Base-by-base conservation (phyloP, 1,284 basidiomycete species). In the Leucoagaricus sp. region DNA sequence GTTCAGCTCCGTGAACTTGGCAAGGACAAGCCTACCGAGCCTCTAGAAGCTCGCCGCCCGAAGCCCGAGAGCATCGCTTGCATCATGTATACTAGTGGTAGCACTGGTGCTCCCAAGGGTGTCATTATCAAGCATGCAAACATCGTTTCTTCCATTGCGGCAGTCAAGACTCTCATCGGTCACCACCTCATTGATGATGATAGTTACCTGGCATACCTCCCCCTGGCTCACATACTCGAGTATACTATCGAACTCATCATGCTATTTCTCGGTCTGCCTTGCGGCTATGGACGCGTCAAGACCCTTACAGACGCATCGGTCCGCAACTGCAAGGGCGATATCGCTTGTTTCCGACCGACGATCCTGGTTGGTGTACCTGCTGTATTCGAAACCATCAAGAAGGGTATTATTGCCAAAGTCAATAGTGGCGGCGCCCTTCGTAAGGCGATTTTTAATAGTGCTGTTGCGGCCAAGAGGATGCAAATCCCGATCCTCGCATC, bases 11-110 rank as follows among this genome's bases (percentile, higher is more conserved):
- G 87, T 41, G 73, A 78, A 59, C 68, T 83, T 8, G 94, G 94
- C 19, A 77, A 78, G 64, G 72, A 69, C 28, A 76, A 86, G 57
- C 72, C 85, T 0, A 64, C 69, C 1, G 84, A 85, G n/a, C 61
- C 68, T n/a, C 67, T 84, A 49, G 76, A 83, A 58, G 69, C 75
- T 15, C 79, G 87, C 17, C 70, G 70, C 12, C 91, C 91, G 1
- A 81, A 76, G 53, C 71, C 78, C 15, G 82, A 89, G 0, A 91
- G 89, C 58, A 74, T 89, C 4, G 91, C 90, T 21, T 93, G 94
- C 69, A 96, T 97, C 75, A 98, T 98, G 96, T 98, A 98, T 80
- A 98, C 96, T 21, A 89, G 85, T 60, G 94, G 95, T n/a, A 90
- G 87, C 56, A 96, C 94, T 0, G 96, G 96, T 25, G 77, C 91